Conservation (phyloP, 805 yeast species). For the Zygotorulaspora chibaensis region DNA sequence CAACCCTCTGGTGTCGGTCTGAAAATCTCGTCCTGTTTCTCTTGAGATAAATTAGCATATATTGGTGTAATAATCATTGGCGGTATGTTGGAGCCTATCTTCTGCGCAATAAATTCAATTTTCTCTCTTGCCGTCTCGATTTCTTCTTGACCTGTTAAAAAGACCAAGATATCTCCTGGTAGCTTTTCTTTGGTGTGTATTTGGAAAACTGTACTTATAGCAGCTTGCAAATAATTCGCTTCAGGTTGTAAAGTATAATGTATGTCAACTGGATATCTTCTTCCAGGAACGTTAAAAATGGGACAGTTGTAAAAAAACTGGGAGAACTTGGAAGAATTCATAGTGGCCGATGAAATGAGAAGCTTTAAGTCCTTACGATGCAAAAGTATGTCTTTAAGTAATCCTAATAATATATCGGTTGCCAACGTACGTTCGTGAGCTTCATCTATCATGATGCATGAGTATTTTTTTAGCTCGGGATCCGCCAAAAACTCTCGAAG, state of each 20-base stretch:
- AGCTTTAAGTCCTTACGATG: slow-evolving; percentile 67
- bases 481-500: slow-evolving; percentile 78
- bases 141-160: slow-evolving; percentile 94
- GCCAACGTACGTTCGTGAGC: slow-evolving; percentile 94
- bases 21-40: slow-evolving; percentile 74
- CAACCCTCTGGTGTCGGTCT: slow-evolving; percentile 77
- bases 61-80: slow-evolving; percentile 78
- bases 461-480: slow-evolving; percentile 61
- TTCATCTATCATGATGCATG: slow-evolving; percentile 90
- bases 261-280: slow-evolving; percentile 88
- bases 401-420: slow-evolving; percentile 80
- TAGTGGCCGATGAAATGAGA: slow-evolving; percentile 89
- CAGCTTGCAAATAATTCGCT: slow-evolving; percentile 85
- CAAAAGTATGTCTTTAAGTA: slow-evolving; percentile 64
- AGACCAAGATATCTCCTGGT: slow-evolving; percentile 83
- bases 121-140: slow-evolving; percentile 78
- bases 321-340: slow-evolving; percentile 85
- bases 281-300: slow-evolving; percentile 83
- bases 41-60: slow-evolving; percentile 86
- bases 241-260: slow-evolving; percentile 83
- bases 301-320: slow-evolving; percentile 80
- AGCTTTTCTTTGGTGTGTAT: slow-evolving; percentile 60
- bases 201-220: slow-evolving; percentile 80
- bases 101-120: slow-evolving; percentile 57
- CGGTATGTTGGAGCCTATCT: slow-evolving; percentile 55